These are phyloP conservation scores for Pleurotus cornucopiae DNA, from an alignment of 768 basidiomycete species.

Conservation along the genomic window DNA sequence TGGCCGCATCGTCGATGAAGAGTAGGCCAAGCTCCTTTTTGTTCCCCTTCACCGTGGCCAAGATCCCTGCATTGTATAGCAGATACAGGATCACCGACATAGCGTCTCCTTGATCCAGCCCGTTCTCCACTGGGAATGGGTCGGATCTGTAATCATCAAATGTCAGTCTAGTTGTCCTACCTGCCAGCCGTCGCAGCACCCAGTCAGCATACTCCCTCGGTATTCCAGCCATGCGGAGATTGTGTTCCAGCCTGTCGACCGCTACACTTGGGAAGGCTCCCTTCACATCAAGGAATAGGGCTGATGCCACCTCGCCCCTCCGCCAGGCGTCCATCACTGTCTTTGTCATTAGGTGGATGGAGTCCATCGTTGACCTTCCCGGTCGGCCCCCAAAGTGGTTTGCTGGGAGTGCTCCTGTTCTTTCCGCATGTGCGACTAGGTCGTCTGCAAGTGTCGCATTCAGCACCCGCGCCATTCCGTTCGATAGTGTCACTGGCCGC, in stretches of 20 bases:
- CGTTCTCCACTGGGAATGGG: slow-evolving; percentile 15
- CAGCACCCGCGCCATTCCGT: slow-evolving; percentile 10
- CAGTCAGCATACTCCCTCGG: slow-evolving; percentile 16
- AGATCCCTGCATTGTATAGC: too few species aligned
- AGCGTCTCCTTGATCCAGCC: slow-evolving; percentile 23
- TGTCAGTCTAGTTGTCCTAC: slow-evolving; percentile 14
- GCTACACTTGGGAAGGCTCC: slow-evolving; percentile 22
- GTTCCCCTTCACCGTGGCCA: too few species aligned
- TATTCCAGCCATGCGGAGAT: slow-evolving; percentile 5
- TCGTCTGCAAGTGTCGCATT: slow-evolving; percentile 10
- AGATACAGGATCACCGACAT: slow-evolving; percentile 16
- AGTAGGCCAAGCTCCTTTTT: too few species aligned
- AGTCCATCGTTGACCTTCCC: slow-evolving; percentile 23
- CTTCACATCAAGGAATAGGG: slow-evolving; percentile 25
- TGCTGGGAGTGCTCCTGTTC: slow-evolving; percentile 14
- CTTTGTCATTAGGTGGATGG: slow-evolving; percentile 18
- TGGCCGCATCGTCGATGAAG: too few species aligned
- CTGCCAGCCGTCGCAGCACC: slow-evolving; percentile 13
- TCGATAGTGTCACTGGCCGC: slow-evolving; percentile 25
- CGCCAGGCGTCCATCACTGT: slow-evolving; percentile 19
- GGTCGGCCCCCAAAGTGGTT: slow-evolving; percentile 26
- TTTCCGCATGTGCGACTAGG: slow-evolving; percentile 14
- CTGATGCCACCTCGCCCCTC: slow-evolving; percentile 15
- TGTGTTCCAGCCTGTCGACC: slow-evolving; percentile 7
- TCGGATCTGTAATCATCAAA: slow-evolving; percentile 25